Evolutionary conservation across 1,284 basidiomycete genomes (phyloP), one percentile per base, ranked within the genome.

Genomic region (Ganoderma meredithae): DNA sequence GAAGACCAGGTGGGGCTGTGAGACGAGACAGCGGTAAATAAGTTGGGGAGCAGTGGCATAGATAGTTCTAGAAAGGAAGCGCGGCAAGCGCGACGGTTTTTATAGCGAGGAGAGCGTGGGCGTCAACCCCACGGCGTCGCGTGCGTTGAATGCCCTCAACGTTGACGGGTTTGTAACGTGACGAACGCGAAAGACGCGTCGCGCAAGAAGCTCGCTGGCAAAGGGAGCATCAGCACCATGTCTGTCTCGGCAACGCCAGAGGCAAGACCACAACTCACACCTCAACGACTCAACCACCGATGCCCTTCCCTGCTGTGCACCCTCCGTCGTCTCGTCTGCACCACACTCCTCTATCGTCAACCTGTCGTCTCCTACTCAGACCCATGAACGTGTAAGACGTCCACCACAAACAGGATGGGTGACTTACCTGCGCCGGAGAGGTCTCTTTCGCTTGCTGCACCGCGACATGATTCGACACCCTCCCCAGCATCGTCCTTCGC

Each of bases 181-280:
- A 55, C 52, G 22, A 55, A 55, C 27, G 52, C 52, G 52, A 55
- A 27, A 17, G 52, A 55, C 52, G 52, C 52, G 52, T 55, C 27
- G 52, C 27, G 15, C 27, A 27, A 15, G 25, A 55, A 19, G 17
- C 52, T 55, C 27, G 17, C 8, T 55, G 27, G 13, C 52, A 33
- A 55, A 55, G 52, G 52, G 12, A 15, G 6, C 27, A 33, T 31
- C 12, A 33, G 52, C 52, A 19, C 27, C 5, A 9, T 55, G 15
- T 1, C 6, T 55, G 27, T 13, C 27, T 55, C 2, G 31, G 15
- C 52, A 55, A 55, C 15, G 27, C 4, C 3, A 55, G 15, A 55
- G 52, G 7, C 27, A 13, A 55, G 25, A 25, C n/a, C 27, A 15
- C 52, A 15, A 27, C 49, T 27, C 49, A 52, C 52, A 33, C 27